Conservation (phyloP, 1,139 yeast genomes). For the Debaryomyces robertsiae region DNA sequence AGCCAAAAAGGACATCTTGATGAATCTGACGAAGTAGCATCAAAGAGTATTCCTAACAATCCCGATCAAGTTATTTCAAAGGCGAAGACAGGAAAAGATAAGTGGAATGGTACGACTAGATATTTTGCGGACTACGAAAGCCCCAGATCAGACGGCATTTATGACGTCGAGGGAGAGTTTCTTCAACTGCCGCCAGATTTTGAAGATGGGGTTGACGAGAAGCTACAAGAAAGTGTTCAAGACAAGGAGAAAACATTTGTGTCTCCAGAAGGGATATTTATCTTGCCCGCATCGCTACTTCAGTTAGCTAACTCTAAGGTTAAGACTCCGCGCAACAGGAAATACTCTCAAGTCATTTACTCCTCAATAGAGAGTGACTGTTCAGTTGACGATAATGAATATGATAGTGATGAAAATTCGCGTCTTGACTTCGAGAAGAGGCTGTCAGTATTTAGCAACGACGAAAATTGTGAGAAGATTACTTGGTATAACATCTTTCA, state of each 20-base stretch:
- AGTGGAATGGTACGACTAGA: not conserved
- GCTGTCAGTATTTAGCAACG: slow-evolving; percentile 21
- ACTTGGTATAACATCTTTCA: slow-evolving; percentile 54
- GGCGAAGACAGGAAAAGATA: not conserved
- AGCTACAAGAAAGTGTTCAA: too few relatives aligned
- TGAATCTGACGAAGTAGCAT: slow-evolving; percentile 23
- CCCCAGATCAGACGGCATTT: too few relatives aligned
- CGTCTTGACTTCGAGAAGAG: slow-evolving; percentile 9
- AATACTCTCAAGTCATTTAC: slow-evolving; percentile 27
- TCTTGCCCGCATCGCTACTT: slow-evolving; percentile 27
- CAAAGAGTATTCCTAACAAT: slow-evolving; percentile 18
- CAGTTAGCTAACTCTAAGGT: slow-evolving; percentile 17
- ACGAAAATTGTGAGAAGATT: slow-evolving; percentile 42
- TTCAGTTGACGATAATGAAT: slow-evolving; percentile 2
- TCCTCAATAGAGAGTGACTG: slow-evolving; percentile 8
- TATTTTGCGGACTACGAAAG: too few relatives aligned
- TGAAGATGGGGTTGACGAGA: too few relatives aligned
- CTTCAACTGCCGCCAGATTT: too few relatives aligned
- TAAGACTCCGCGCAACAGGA: slow-evolving; percentile 26
- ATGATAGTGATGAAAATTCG: not conserved
- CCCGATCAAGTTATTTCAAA: slow-evolving; percentile 1
- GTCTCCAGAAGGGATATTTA: slow-evolving; percentile 14
- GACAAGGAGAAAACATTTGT: too few relatives aligned
- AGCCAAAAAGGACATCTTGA: slow-evolving; percentile 22
- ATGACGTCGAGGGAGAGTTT: too few relatives aligned